These are phyloP conservation scores for Drechmeria coniospora DNA, from an alignment of 2,329 filamentous ascomycete genomes.

Conservation along the genomic window DNA sequence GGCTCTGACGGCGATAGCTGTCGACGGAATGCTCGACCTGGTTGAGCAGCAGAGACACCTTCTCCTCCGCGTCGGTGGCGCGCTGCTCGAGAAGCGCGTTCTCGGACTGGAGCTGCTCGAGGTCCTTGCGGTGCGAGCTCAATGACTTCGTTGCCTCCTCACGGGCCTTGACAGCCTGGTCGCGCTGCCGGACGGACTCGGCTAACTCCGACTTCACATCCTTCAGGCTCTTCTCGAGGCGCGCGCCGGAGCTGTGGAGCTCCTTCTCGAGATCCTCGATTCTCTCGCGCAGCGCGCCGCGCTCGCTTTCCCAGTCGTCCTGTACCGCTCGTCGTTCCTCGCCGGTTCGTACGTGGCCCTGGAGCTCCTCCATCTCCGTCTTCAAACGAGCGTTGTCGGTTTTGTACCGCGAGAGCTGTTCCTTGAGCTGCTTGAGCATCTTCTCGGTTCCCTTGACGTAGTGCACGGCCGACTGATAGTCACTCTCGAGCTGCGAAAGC, in stretches of 20 bases:
- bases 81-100: conserved; percentile 69
- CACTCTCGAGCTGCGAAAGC: conserved; percentile 82
- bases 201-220: conserved; percentile 56
- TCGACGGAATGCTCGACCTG: conserved; percentile 90
- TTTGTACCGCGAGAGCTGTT: conserved; percentile 89
- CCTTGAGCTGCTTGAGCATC: conserved; percentile 97
- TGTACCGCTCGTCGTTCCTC: conserved; percentile 24
- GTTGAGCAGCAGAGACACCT: conserved; percentile 82
- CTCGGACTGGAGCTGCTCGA: conserved; percentile 72
- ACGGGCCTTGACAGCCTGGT: conserved; percentile 41
- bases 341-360: conserved; percentile 31
- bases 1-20: conserved; percentile 72
- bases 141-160: conserved; percentile 43
- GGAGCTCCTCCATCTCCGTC: conserved; percentile 58
- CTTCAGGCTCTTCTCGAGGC: conserved; percentile 57
- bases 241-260: conserved; percentile 46
- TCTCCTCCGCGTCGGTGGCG: conserved; percentile 78
- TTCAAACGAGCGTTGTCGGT: conserved; percentile 69
- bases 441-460: conserved; percentile 98
- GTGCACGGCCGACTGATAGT: conserved; percentile 94
- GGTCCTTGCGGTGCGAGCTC: conserved; percentile 43
- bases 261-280: conserved; percentile 55
- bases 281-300: conserved; percentile 48
- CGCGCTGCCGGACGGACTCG: conserved; percentile 50
- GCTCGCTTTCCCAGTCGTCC: conserved; percentile 61